A percentile compares a stretch with the other conserved stretches of the same genome.
Evolutionary conservation across 352 stramenopile species (phyloP).

Genomic region (Phytophthora meadii): DNA sequence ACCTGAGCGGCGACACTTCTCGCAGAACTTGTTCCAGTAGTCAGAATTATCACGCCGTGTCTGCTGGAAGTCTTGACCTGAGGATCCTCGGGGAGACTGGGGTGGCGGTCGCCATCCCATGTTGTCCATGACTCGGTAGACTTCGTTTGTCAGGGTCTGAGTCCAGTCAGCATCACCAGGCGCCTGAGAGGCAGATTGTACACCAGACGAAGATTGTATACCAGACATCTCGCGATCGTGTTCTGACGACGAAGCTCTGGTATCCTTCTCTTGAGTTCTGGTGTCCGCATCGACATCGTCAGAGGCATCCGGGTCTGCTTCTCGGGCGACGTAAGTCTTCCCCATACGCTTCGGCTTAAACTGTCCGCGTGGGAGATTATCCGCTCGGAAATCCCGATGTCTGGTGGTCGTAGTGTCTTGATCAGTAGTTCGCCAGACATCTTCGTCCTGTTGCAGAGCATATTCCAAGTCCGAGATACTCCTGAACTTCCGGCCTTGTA

Average conservation of each 20-base stretch:
- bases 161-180: background rate
- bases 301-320: background rate
- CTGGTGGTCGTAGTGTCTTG: background rate
- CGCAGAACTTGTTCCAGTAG: background rate
- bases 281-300: background rate
- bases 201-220: too few species aligned
- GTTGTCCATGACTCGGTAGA: background rate
- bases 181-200: too few species aligned
- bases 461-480: background rate
- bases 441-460: background rate
- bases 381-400: background rate
- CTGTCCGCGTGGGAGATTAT: background rate
- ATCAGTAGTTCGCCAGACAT: background rate
- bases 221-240: too few species aligned
- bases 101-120: background rate
- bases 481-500: conserved; percentile 3
- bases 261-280: background rate
- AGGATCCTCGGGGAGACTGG: background rate
- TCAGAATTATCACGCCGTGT: background rate
- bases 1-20: background rate
- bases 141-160: background rate
- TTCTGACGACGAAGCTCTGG: too few species aligned
- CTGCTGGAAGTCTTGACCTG: background rate
- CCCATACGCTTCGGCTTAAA: background rate
- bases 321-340: background rate